Percentiles rank a stretch among this genome's conserved stretches.
phyloP scores from a whole-genome alignment of 2,329 filamentous ascomycete species.

The Ampelomyces quisqualis region DNA sequence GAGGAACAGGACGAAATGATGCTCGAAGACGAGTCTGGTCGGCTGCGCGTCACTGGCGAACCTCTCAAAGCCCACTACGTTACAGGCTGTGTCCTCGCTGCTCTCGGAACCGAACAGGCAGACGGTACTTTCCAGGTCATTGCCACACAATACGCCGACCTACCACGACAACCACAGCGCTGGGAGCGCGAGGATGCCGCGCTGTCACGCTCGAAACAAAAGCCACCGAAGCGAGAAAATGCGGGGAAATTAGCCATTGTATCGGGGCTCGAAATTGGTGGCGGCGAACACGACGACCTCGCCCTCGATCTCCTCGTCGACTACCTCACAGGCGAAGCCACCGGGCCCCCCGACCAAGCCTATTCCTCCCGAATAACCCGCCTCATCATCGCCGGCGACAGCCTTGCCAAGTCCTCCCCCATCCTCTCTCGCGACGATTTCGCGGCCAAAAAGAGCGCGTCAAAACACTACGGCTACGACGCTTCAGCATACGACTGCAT shows the following conservation, averaged over 20 bases:
- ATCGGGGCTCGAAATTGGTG: constrained; percentile 82
- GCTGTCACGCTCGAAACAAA: constrained; percentile 39
- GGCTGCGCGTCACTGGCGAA: constrained; percentile 74
- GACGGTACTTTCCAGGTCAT: constrained; percentile 92
- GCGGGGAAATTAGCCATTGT: constrained; percentile 79
- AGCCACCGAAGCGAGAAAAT: constrained; percentile 47
- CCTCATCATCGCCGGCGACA: constrained; percentile 90
- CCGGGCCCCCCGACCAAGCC: constrained; percentile 61
- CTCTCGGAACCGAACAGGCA: constrained; percentile 88
- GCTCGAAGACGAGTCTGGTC: constrained; percentile 93
- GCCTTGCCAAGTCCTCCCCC: constrained; percentile 59
- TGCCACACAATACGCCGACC: constrained; percentile 83
- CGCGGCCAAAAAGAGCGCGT: constrained; percentile 49
- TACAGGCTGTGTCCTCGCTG: constrained; percentile 91
- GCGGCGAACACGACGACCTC: constrained; percentile 71
- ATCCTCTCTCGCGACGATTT: constrained; percentile 52
- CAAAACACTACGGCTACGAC: constrained; percentile 95
- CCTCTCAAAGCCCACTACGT: constrained; percentile 71
- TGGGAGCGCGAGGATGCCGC: constrained; percentile 67
- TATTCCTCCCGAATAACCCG: constrained; percentile 70
- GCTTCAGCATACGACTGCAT: constrained; percentile 81
- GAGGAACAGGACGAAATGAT: constrained; percentile 69
- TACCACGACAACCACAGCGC: constrained; percentile 76
- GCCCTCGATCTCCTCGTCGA: constrained; percentile 78
- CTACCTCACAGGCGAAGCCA: constrained; percentile 80